Base-by-base conservation (phyloP, 2,329 filamentous ascomycete species). In the Colletotrichum somersetense region DNA sequence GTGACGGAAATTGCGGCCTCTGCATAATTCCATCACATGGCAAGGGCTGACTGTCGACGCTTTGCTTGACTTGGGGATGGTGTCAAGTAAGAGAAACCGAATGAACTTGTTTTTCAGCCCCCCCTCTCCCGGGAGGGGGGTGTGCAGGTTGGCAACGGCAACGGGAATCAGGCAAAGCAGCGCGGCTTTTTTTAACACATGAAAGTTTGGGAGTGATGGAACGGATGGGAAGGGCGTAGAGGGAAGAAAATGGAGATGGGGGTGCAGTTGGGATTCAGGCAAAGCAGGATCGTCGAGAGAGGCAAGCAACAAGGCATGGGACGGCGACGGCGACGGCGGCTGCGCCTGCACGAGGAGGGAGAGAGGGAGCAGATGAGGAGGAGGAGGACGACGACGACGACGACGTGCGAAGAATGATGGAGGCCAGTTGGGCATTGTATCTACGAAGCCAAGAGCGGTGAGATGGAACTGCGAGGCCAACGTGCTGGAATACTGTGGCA, bases 361-460 rank as follows among this genome's bases (percentile, higher is more conserved):
- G 30, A 11, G 20, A 23, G 20, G 30, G 20, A 20, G 48, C 6
- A 20, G 35, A 30, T 30, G 30, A 40, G 38, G 10, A 14, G 12
- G 38, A 40, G 10, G 38, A 26, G 26, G 26, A 40, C 1, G 38
- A 11, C 10, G 40, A 42, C 14, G 52, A 38, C 46, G 50, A 55
- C 69, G 69, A 72, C 69, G 69, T 72, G 69, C 69, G 69, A 72
- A 72, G 69, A 72, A 59, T 59, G 59, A 69, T 61, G 65, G 69
- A 69, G 69, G 59, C 42, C 30, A 40, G 44, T 30, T 42, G 59
- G 20, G 58, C 5, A 40, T 62, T 69, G 69, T 72, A 68, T 69
- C 66, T 63, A 38, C 33, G 53, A 53, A 55, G 69, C 66, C 46
- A 53, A 16, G 46, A 48, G 65, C 69, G 65, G 69, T 69, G 58